phyloP scores from a whole-genome alignment of 2,329 filamentous ascomycete species.

The Fonsecaea pedrosoi region DNA sequence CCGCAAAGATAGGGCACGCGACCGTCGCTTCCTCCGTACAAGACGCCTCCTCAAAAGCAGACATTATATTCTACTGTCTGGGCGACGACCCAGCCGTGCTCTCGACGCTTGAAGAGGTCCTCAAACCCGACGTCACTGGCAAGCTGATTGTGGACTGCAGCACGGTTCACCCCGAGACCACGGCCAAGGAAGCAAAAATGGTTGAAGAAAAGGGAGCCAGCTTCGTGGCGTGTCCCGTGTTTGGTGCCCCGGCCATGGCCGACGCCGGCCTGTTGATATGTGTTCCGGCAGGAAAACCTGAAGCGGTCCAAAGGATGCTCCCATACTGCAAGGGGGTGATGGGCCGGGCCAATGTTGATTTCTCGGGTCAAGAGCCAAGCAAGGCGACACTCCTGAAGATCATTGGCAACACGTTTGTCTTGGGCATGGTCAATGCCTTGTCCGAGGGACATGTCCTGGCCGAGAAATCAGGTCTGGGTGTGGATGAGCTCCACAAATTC shows the following conservation, averaged over 20 bases:
- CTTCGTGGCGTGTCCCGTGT: slow-evolving; percentile 74
- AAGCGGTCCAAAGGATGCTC: slow-evolving; percentile 67
- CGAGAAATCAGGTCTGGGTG: slow-evolving; percentile 79
- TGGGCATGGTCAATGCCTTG: slow-evolving; percentile 81
- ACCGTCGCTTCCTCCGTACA: slow-evolving; percentile 68
- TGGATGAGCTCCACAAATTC: slow-evolving; percentile 72
- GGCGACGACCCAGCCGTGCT: slow-evolving; percentile 78
- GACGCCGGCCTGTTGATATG: slow-evolving; percentile 74
- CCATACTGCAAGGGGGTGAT: slow-evolving; percentile 78
- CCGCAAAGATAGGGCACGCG: slow-evolving; percentile 59
- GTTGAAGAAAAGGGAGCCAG: slow-evolving; percentile 67
- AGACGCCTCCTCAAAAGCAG: slow-evolving; percentile 71
- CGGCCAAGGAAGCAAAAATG: slow-evolving; percentile 67
- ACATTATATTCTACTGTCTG: slow-evolving; percentile 82
- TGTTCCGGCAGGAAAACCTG: slow-evolving; percentile 71
- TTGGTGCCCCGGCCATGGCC: slow-evolving; percentile 53
- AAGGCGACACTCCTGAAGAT: slow-evolving; percentile 77
- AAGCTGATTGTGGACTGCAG: slow-evolving; percentile 89
- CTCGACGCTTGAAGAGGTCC: slow-evolving; percentile 64
- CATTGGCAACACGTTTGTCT: slow-evolving; percentile 83
- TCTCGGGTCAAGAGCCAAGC: slow-evolving; percentile 71
- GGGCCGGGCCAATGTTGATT: slow-evolving; percentile 71
- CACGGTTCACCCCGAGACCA: slow-evolving; percentile 84
- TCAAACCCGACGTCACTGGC: slow-evolving; percentile 64
- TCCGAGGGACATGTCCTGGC: slow-evolving; percentile 79